Evolutionary conservation across 73 alveolate species (phyloP), one percentile per base, ranked within the genome.

Genomic region (Blepharisma stoltei): DNA sequence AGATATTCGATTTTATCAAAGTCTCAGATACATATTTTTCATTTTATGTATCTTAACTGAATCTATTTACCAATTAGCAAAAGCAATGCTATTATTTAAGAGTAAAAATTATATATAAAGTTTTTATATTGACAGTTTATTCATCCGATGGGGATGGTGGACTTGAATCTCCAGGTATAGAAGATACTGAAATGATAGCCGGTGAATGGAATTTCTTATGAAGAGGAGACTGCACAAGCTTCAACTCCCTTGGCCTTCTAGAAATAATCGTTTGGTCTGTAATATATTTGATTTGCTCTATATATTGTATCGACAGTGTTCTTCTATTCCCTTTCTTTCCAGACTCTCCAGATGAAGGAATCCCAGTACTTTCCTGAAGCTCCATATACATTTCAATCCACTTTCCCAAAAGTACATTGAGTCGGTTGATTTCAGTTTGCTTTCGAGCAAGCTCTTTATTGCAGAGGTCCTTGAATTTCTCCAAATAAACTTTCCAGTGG

Each of bases 341-440:
- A 32, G 41, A 32, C 3, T 32, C 41, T 32, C 41, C 41, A 14
- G 14, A 14, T 60, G 73, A 20, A 14, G 18, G 38, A 25, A 14
- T 20, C 5, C 45, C 73, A 25, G 11, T 8, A 8, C 0, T 60
- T 27, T 81, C 68, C 44, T 81, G 80, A n/a, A 81, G 77, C 18
- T 75, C 54, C 75, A 75, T 23, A 81, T 71, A 81, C 20, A 71
- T 76, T 21, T 81, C 82, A 23, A 81, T 73, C 88, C 88, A 81
- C 44, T 54, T 66, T 67, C 84, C 88, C 45, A 81, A 54, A 0
- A 81, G 32, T 37, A 27, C 88, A 45, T 81, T 80, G 1, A 81
- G 76, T 49, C 71, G 75, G 25, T 69, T 52, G 54, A 76, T 45
- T 70, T 81, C 88, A 21, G 43, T 54, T 68, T 81, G 73, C 44